A percentile compares a stretch with the other conserved stretches of the same genome.
These are phyloP conservation scores for Irpex sp. DNA, from an alignment of 1,284 basidiomycete species.

Conservation along the genomic window DNA sequence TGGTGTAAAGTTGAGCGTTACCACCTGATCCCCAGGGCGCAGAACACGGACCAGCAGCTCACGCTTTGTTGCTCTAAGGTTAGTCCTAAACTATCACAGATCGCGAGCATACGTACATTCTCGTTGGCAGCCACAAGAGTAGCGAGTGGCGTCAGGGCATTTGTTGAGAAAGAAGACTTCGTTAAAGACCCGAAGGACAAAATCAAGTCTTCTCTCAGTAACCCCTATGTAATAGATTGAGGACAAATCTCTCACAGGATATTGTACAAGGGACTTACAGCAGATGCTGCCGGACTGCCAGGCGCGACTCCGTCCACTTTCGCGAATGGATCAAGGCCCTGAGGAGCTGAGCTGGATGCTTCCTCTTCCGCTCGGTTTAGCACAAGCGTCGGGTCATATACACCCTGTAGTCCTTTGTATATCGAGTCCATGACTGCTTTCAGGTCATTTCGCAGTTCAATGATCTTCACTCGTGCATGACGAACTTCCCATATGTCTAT, in stretches of 20 bases:
- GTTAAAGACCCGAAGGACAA: slow-evolving; percentile 70
- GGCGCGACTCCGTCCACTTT: slow-evolving; percentile 76
- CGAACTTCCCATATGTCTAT: slow-evolving; percentile 83
- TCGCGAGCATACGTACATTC: slow-evolving; percentile 49
- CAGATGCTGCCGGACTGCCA: slow-evolving; percentile 72
- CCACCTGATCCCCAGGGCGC: slow-evolving; percentile 29
- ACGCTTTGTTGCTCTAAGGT: slow-evolving; percentile 27
- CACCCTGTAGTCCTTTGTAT: slow-evolving; percentile 58
- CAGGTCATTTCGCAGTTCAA: slow-evolving; percentile 79
- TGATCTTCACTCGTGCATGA: slow-evolving; percentile 66
- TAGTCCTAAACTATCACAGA: neutral
- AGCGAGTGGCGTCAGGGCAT: slow-evolving; percentile 65
- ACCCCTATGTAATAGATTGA: slow-evolving; percentile 45
- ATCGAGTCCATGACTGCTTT: slow-evolving; percentile 63
- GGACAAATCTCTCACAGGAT: neutral
- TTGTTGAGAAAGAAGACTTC: slow-evolving; percentile 43
- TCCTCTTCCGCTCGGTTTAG: slow-evolving; percentile 5
- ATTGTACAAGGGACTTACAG: slow-evolving; percentile 49
- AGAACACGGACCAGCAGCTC: slow-evolving; percentile 45
- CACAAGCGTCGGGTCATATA: slow-evolving; percentile 45
- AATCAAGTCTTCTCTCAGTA: slow-evolving; percentile 69
- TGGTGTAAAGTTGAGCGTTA: slow-evolving; percentile 49
- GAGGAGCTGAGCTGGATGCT: neutral
- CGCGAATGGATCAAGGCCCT: slow-evolving; percentile 55
- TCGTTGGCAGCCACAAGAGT: slow-evolving; percentile 70